Evolutionary conservation across 148 eudicot species (phyloP), one percentile per base, ranked within the genome.

Genomic region (Suaeda aralocaspica): DNA sequence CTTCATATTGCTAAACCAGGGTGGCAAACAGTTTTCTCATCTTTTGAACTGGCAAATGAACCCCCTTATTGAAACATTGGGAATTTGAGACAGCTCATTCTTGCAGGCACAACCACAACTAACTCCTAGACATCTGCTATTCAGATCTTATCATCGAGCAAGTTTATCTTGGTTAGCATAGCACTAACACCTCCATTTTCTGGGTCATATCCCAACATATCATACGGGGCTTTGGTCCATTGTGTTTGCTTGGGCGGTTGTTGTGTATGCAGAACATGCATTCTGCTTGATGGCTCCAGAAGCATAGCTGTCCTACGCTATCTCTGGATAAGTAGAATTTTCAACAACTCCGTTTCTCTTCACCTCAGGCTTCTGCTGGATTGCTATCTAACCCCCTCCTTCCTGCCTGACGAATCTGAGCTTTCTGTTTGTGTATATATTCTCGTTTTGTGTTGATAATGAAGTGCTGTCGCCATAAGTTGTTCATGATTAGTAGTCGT

Each of bases 301-400:
- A 39, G 39, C 50, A 70, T 63, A 68, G 72, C 67, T 48, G 68
- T 73, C 70, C 79, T 55, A 78, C 67, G 22, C 50, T 65, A 9
- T 76, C 86, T 29, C 75, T 75, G 68, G 77, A 71, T 79, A 91
- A 83, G 69, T 59, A 61, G 77, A 72, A 69, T 81, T 77, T 72
- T 75, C 86, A 81, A 71, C 46, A 22, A 55, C 55, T 49, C n/a
- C 67, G 78, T 67, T 76, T 81, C 74, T 74, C 82, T 74, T 79
- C 84, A 48, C 73, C 46, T 58, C 71, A 31, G 78, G 66, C 80
- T 76, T 81, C 22, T 70, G 85, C 36, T 69, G 82, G n/a, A 70
- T 74, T 80, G 41, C 68, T 69, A 66, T 84, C 85, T 63, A 81
- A 72, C 92, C 87, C 86, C 67, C 84, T 82, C 63, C 79, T 80